Base-by-base conservation (phyloP, 768 basidiomycete species). In the Symmetrospora coprosmae region DNA sequence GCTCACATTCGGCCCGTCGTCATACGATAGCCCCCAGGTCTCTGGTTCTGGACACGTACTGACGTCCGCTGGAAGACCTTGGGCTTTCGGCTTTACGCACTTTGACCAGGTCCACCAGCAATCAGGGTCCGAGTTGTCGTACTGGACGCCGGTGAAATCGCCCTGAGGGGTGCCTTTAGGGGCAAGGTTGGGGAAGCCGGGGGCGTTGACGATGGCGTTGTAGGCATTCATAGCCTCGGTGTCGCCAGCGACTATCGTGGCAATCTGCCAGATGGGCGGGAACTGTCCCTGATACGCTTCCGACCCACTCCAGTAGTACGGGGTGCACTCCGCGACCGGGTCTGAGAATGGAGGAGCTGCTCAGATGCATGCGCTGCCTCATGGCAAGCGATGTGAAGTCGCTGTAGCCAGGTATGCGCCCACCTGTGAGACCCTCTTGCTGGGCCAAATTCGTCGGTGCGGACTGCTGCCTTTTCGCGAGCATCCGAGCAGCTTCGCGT, bases 21-120 rank as follows among this genome's bases (percentile, higher is more conserved):
- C 75, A 38, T 72, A 72, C 0, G 70, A 68, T 39, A 72, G 65
- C 16, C 74, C 74, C 66, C 70, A 73, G 2, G 70, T 72, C 27
- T 63, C 51, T 0, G 73, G 71, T 61, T 73, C 73, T n/a, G 71
- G 69, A 14, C 72, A 68, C 0, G 50, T 63, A 21, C 65, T 66
- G 31, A 72, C 65, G 65, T 76, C 74, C 4, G 64, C 62, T 3
- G 61, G 49, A 16, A 76, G 19, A 19, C 68, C 66, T 4, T 56
- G 30, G 8, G 65, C 28, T 19, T 66, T 68, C 0, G 73, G 72
- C 5, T 62, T 68, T 1, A 66, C 67, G 64, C 71, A 74, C 48
- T 63, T 59, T 43, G 59, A 40, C 39, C 60, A 70, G 1, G 71
- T 69, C 73, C 74, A 74, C 73, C 73, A 75, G 63, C 74, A 75